Evolutionary conservation across 2,329 filamentous ascomycete genomes (phyloP).

Genomic region (Clonostachys rhizophaga): DNA sequence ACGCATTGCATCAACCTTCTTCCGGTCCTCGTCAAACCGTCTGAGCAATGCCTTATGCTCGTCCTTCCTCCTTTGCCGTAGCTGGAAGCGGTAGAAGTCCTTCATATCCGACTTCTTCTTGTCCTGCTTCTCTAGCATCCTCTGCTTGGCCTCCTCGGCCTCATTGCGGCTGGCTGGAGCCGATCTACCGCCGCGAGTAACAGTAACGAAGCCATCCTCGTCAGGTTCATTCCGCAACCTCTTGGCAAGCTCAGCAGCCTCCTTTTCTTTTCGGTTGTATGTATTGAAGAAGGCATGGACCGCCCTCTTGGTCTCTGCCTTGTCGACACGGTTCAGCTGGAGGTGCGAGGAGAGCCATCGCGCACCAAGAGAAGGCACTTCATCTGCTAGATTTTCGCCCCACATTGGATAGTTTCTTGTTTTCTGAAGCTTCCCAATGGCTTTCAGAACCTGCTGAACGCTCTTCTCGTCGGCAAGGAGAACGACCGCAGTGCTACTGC

Average conservation of each 20-base stretch:
- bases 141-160: slow-evolving; percentile 53
- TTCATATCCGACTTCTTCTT: slow-evolving; percentile 59
- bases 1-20: slow-evolving; percentile 67
- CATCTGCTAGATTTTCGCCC: slow-evolving; percentile 57
- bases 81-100: slow-evolving; percentile 84
- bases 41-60: slow-evolving; percentile 63
- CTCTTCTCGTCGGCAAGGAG: slow-evolving; percentile 80
- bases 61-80: slow-evolving; percentile 72
- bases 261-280: slow-evolving; percentile 70
- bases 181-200: slow-evolving; percentile 70
- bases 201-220: slow-evolving; percentile 93
- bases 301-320: slow-evolving; percentile 59
- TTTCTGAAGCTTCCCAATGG: slow-evolving; percentile 57
- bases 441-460: slow-evolving; percentile 72
- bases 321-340: slow-evolving; percentile 65
- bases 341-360: slow-evolving; percentile 62
- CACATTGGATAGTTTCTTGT: slow-evolving; percentile 61
- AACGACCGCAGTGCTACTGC: slow-evolving; percentile 76
- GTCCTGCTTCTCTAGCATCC: slow-evolving; percentile 58
- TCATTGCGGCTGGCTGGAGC: slow-evolving; percentile 73
- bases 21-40: slow-evolving; percentile 72
- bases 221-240: slow-evolving; percentile 75
- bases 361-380: slow-evolving; percentile 52
- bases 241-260: slow-evolving; percentile 56
- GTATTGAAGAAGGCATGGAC: slow-evolving; percentile 83